Evolutionary conservation across 2,329 filamentous ascomycete species (phyloP), one percentile per base, ranked within the genome.

Genomic region (Penicillium brevicompactum): DNA sequence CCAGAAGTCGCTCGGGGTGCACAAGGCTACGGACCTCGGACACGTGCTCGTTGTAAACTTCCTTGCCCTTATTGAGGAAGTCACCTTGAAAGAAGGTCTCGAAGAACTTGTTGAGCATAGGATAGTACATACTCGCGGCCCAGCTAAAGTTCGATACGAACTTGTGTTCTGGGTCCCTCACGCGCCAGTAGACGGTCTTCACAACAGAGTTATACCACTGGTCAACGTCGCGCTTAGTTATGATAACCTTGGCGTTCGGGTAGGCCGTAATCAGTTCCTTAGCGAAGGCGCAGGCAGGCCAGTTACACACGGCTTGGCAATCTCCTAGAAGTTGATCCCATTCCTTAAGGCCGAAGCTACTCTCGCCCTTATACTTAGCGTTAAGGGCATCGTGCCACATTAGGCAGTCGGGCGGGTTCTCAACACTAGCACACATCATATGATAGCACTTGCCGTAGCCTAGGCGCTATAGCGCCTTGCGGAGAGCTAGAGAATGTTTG

Each of bases 361-460:
- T 84, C 49, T 84, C 75, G 31, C 82, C 82, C 60, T 87, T 81
- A 72, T 80, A 86, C 67, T 85, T 85, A 61, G 85, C 84, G 16
- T 77, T 76, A 52, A 90, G 80, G 27, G 87, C 87, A 59, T 89
- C 85, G 74, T 85, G 84, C 87, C 87, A 90, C 76, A 89, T 83
- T 40, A 87, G 76, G 51, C 83, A 84, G 66, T 89, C 87, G 21
- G 82, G 84, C 10, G 84, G 84, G 73, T 87, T 89, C 74, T 89
- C 86, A 57, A 87, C 84, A 56, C 82, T 85, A 61, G 83, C 84
- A 64, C 82, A 86, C 84, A 88, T 87, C 86, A 88, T 88, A 77
- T 90, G 87, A 79, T 90, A 89, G 57, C 84, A 87, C 71, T 88
- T 84, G 64, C 82, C 77, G 70, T 86, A 89, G 58, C 87, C 87